Evolutionary conservation across 2,329 filamentous ascomycete species (phyloP), one percentile per base, ranked within the genome.

Genomic region (Bisporella sp.): DNA sequence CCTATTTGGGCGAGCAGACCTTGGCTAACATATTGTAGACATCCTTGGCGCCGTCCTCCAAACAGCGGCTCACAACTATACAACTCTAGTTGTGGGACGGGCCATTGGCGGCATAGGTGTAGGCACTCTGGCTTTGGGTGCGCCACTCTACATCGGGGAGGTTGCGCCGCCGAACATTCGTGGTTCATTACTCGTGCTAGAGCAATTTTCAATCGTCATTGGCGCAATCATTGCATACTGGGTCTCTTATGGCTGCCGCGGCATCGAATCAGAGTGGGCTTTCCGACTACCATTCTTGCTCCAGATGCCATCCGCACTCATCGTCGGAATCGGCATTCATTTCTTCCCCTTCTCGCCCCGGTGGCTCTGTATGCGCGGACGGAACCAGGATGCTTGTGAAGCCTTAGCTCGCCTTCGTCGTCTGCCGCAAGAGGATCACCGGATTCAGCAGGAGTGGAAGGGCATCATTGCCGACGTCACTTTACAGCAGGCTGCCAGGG

Each of bases 121-220:
- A 13, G 46, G 39, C 21, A 48, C 41, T 28, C 6, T 44, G 31
- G 43, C 29, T 31, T 31, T 44, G 69, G 48, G 70, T 69, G 57
- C 65, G 5, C 73, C 73, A 0, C 59, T 76, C 0, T 77, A 77
- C 59, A 75, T 74, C 45, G 72, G 73, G 32, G 76, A 79, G 57
- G 65, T 73, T 5, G 71, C 76, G 1, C 73, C 81, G 8, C 81
- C 82, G 1, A 80, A 86, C 60, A 72, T 84, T 28, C 72, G 82
- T 50, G 83, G 83, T 33, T 74, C 80, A 7, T 71, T 85, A 4
- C 79, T 85, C 11, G 78, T 76, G 2, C 71, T 85, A n/a, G 80
- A 85, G 50, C 80, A 82, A 54, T 71, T 85, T 13, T 75, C 78
- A 2, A 82, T 79, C 51, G 78, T 74, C 1, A 68, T 78, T 33